Base-by-base conservation (phyloP, 148 eudicot species). In the Beta vulgaris region DNA sequence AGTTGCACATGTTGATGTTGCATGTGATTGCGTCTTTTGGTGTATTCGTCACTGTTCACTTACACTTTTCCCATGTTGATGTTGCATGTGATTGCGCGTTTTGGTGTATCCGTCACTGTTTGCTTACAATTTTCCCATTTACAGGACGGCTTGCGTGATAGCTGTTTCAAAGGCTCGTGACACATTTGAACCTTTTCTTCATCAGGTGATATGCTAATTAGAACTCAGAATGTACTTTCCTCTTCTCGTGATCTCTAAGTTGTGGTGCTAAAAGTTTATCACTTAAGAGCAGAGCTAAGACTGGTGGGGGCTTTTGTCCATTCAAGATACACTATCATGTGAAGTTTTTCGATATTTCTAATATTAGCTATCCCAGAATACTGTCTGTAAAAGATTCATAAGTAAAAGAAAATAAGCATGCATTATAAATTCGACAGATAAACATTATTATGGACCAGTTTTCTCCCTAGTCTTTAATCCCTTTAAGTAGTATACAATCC, bases 121-220 rank as follows among this genome's bases (percentile, higher is more conserved):
- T 49, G 36, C 39, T 69, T 57, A 21, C 21, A 28, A 58, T 64
- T 55, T 4, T 78, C 32, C 57, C 58, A 72, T 36, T 77, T 42
- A 61, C 79, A 95, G 98, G 90, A 95, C 98, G 23, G 97, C 98
- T 70, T 95, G 98, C 68, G 98, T 95, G 75, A 92, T 95, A 79
- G 98, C 98, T 78, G 93, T 95, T 84, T 90, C 98, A 69, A 95
- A 92, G 84, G 98, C 97, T 77, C 98, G 93, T 77, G 98, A 95
- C 82, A 88, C 98, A 61, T 90, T 95, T 81, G 97, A 95, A 86
- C 98, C 98, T 72, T 92, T 92, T 81, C 91, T 95, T 63, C 91
- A 90, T 85, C 98, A 95, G 98, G 98, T 92, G 79, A 74, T 63
- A 34, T 80, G 14, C 79, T 72, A 63, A 43, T 34, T 54, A 31